Base-by-base conservation (phyloP, 176 grass and related monocot species). In the Saccharum officinarum region DNA sequence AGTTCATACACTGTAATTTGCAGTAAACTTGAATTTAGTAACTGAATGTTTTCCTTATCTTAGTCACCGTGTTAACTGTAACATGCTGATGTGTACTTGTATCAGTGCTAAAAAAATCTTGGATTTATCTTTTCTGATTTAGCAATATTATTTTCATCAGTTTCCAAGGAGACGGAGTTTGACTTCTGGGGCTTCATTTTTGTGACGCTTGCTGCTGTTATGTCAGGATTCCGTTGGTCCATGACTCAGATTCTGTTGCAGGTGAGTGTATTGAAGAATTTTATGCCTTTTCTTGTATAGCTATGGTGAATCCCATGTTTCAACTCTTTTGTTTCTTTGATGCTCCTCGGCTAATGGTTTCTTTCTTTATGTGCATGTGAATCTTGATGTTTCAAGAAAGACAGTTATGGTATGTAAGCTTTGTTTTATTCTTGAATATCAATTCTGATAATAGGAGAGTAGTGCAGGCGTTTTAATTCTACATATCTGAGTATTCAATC, bases 191-290 rank as follows among this genome's bases (percentile, higher is more conserved):
- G 97, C 79, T 99, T 99, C 85, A 76, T 94, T 82, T 99, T 99
- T 77, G 97, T 99, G 77, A 92, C 90, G 15, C 90, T 99, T 91
- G 97, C 97, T 89, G 93, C 97, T 88, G 97, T 99, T 86, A 99
- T 99, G 97, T 96, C 93, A 22, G 97, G 97, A 71, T 99, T 96
- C 65, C 92, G 97, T 66, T 99, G 97, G 97, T 99, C 92, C 63
- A 99, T 99, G 97, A 99, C 97, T 83, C 97, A 99, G 50, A 96
- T 99, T 85, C 86, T 99, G 31, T 89, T 99, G 86, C 97, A 99
- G 82, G 97, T 98, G 73, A 73, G 87, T 73, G 4, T 82, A 63
- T 67, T 46, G 71, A 63, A 55, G 65, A 78, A 40, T 61, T 20
- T 23, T 59, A 74, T 80, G 1, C 25, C 55, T 23, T 71, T 8